phyloP scores from a whole-genome alignment of 2,329 filamentous ascomycete species.

The Hypomyces rosellus region DNA sequence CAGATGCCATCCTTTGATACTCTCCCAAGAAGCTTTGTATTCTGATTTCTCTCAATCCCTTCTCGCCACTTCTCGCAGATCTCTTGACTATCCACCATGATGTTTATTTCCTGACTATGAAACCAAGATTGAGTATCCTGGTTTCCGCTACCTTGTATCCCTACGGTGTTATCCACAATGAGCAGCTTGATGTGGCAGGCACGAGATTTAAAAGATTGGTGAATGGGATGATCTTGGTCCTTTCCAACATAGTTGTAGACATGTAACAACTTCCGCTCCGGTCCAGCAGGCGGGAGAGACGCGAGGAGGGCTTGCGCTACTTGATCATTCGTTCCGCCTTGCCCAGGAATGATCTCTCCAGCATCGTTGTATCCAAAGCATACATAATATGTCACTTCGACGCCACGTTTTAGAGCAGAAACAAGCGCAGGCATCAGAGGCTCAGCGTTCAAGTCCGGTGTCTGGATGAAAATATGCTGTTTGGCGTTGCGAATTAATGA shows the following conservation, averaged over 20 bases:
- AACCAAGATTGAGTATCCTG: conserved; percentile 78
- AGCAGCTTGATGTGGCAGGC: conserved; percentile 74
- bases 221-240: conserved; percentile 62
- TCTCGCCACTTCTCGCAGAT: conserved; percentile 60
- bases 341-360: conserved; percentile 67
- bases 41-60: conserved; percentile 58
- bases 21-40: conserved; percentile 47
- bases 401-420: conserved; percentile 58
- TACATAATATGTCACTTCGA: conserved; percentile 64
- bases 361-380: conserved; percentile 75
- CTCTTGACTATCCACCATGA: conserved; percentile 60
- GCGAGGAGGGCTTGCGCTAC: conserved; percentile 54
- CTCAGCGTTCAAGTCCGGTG: conserved; percentile 68
- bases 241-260: conserved; percentile 69
- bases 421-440: conserved; percentile 58
- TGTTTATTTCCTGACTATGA: conserved; percentile 70
- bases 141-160: conserved; percentile 69
- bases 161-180: conserved; percentile 63
- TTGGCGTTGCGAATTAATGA: conserved; percentile 61
- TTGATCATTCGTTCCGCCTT: conserved; percentile 72
- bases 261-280: conserved; percentile 36
- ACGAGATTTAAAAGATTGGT: conserved; percentile 58
- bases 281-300: conserved; percentile 41
- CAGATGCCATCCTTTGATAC: conserved; percentile 14
- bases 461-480: conserved; percentile 66